These are phyloP conservation scores for Debaryomyces maramus DNA, from an alignment of 805 yeast genomes.

Conservation along the genomic window DNA sequence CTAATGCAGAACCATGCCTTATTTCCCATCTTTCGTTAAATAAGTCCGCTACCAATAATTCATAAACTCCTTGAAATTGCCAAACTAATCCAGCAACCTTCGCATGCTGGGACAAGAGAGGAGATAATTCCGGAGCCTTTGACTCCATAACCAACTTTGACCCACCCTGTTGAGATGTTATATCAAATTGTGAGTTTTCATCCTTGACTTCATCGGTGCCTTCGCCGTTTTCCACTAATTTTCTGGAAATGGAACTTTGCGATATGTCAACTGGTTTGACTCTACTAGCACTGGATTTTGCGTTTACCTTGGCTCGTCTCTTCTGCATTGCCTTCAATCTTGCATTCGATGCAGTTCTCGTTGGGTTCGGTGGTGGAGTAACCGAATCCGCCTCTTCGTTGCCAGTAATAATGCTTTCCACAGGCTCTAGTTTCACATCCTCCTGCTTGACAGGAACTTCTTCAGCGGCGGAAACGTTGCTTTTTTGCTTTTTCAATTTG, in stretches of 20 bases:
- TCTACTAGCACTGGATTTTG: conserved; percentile 49
- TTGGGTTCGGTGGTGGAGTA: conserved; percentile 15
- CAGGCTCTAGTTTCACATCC: conserved; percentile 11
- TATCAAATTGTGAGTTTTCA: conserved; percentile 46
- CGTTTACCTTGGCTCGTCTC: conserved; percentile 76
- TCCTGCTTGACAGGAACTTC: conserved; percentile 10
- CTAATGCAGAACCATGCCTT: conserved; percentile 94
- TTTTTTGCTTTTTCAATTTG: conserved; percentile 51
- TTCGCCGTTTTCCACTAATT: conserved; percentile 46
- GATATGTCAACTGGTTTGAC: conserved; percentile 62
- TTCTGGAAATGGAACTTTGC: conserved; percentile 64
- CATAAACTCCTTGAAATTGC: conserved; percentile 94
- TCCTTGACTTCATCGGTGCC: conserved; percentile 17
- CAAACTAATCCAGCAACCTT: conserved; percentile 76
- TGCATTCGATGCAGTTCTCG: conserved; percentile 52
- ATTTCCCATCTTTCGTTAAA: conserved; percentile 90
- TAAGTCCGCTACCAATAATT: conserved; percentile 71
- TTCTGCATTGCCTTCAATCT: conserved; percentile 94
- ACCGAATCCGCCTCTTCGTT: background rate
- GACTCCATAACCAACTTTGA: conserved; percentile 84
- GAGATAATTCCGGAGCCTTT: conserved; percentile 61
- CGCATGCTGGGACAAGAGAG: conserved; percentile 67
- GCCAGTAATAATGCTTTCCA: background rate
- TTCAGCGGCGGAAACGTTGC: conserved; percentile 24
- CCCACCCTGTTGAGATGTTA: conserved; percentile 79